These are phyloP conservation scores for Silene noctiflora DNA, from an alignment of 179 eudicot species.

Conservation along the genomic window DNA sequence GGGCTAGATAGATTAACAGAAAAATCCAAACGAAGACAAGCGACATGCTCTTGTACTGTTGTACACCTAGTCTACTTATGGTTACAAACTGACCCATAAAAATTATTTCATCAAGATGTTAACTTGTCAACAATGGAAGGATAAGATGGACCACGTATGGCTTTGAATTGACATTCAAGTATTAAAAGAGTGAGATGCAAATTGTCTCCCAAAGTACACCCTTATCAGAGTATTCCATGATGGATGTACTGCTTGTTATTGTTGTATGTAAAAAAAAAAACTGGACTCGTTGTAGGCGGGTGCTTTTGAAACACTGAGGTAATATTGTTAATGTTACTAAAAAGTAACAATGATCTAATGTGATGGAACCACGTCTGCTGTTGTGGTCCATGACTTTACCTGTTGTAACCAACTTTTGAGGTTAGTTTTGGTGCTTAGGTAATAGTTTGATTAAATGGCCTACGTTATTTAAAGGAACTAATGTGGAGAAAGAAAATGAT, in stretches of 20 bases:
- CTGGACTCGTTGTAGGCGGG: neutral
- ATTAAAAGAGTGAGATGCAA: neutral
- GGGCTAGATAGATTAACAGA: neutral
- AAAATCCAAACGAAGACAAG: neutral
- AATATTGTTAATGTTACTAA: neutral
- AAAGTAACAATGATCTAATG: neutral
- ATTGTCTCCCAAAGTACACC: neutral
- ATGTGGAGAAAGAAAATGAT: neutral
- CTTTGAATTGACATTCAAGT: neutral
- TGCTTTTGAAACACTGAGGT: neutral
- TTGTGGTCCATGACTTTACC: conserved; percentile 7
- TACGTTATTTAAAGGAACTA: neutral
- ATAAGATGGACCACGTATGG: neutral
- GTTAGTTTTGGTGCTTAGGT: neutral
- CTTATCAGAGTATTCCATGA: neutral
- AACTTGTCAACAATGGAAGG: neutral
- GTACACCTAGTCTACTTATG: conserved; percentile 1
- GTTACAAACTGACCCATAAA: neutral
- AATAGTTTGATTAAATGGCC: neutral
- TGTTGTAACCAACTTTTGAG: neutral
- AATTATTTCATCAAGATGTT: neutral
- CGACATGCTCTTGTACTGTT: neutral
- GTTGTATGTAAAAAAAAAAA: neutral
- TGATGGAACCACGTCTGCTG: neutral
- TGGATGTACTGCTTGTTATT: neutral